Percentiles rank a stretch among this genome's conserved stretches.
Conservation (phyloP, 2,329 filamentous ascomycete species). For the Pseudogymnoascus sp. region DNA sequence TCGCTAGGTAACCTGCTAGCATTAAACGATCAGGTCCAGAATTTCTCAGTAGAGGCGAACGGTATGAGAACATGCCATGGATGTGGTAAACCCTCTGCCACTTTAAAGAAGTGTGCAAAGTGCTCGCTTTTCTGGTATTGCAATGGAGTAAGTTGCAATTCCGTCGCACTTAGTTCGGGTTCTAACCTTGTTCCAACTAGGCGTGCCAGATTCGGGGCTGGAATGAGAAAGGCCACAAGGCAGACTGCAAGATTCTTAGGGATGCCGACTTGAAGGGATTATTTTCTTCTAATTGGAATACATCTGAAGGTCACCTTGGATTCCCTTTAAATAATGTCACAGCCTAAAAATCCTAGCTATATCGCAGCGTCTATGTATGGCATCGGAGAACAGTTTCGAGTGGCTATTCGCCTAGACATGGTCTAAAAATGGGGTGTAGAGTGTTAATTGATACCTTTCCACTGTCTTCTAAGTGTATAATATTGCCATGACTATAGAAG, state of each 20-base stretch:
- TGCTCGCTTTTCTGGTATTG: slow-evolving; percentile 25
- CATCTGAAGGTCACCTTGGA: slow-evolving; percentile 19
- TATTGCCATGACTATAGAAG: too few species aligned
- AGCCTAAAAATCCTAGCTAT: not conserved
- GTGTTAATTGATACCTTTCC: too few species aligned
- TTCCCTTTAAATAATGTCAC: slow-evolving; percentile 17
- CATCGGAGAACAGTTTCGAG: not conserved
- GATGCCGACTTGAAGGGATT: slow-evolving; percentile 23
- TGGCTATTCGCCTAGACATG: not conserved
- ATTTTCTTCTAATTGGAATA: slow-evolving; percentile 21
- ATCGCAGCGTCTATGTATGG: not conserved
- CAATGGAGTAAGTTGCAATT: slow-evolving; percentile 17
- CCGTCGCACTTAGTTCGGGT: not conserved
- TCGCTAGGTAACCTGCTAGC: slow-evolving; percentile 15
- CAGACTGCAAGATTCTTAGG: slow-evolving; percentile 23
- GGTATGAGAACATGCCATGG: slow-evolving; percentile 19
- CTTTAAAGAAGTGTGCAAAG: slow-evolving; percentile 15
- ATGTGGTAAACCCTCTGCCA: slow-evolving; percentile 15
- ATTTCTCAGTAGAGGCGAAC: slow-evolving; percentile 16
- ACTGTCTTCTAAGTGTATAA: too few species aligned
- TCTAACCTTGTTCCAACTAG: slow-evolving; percentile 17
- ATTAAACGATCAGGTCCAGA: slow-evolving; percentile 17
- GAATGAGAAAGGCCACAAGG: slow-evolving; percentile 25
- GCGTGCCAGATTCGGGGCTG: slow-evolving; percentile 21
- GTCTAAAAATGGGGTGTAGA: not conserved